Base-by-base conservation (phyloP, 1,284 basidiomycete genomes). In the Cutaneotrichosporon arboriforme region DNA sequence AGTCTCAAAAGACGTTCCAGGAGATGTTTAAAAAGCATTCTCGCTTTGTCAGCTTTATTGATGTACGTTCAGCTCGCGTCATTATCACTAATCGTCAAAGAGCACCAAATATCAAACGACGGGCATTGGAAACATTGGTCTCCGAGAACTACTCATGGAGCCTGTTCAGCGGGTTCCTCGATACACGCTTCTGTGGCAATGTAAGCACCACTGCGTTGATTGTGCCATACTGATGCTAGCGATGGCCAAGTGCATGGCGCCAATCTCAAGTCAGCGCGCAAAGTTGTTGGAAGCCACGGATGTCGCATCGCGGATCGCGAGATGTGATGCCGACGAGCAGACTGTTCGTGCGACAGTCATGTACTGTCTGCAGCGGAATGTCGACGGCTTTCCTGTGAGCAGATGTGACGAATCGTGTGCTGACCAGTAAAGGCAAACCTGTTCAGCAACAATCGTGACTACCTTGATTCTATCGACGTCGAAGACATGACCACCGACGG, bases 101-200 rank as follows among this genome's bases (percentile, higher is more conserved):
- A 84, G 85, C 50, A 88, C 90, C 62, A 94, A 96, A 78, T 91
- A 93, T 68, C 84, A 88, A 58, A 84, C 84, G 3, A 81, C 85
- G 13, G 91, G 91, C 54, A 78, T 84, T 35, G 83, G 81, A 60
- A 94, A 92, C 54, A 83, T 93, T 45, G 92, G 94, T 13, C 79
- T 99, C 38, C 83, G 90, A 18, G 94, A 98, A 73, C 82, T 99
- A 39, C 80, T 99, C 39, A 97, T 97, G 84, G 96, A 98, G 68
- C 96, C 96, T n/a, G 90, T 97, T n/a, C 96, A 99, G 72, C 85
- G 96, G 23, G 90, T 98, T 60, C 93, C 96, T 1, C 81, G 94
- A 52, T 98, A 98, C 75, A 96, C 90, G 2, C 80, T 99, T 21
- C 80, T 99, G 59, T 90, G 97, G 74, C 86, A 90, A 60, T 85